Conservation (phyloP, 2,329 filamentous ascomycete species). For the Penicillium sclerotigenum region DNA sequence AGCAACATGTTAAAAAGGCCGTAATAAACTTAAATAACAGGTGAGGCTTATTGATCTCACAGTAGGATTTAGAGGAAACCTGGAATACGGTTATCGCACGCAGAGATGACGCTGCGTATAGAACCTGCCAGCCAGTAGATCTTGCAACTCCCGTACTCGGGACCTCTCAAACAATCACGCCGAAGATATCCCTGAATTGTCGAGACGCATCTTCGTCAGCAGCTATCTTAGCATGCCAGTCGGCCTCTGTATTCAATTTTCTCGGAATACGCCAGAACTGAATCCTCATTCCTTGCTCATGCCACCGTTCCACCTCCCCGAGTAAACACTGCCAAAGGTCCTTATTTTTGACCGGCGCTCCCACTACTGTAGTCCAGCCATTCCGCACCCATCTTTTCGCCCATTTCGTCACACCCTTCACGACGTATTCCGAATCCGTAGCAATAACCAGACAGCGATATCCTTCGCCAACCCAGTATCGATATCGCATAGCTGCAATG, state of each 20-base stretch:
- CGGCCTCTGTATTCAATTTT: not conserved
- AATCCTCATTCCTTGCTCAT: constrained; percentile 26
- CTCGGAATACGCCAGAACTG: not conserved
- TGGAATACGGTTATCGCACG: no score
- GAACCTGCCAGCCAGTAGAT: not conserved
- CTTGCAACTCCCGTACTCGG: not conserved
- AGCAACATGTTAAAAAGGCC: no score
- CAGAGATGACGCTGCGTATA: not conserved
- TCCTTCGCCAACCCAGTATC: constrained; percentile 45
- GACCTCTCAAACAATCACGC: not conserved
- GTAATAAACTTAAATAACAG: no score
- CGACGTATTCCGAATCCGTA: constrained; percentile 54
- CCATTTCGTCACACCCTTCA: constrained; percentile 50
- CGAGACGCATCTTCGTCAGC: not conserved
- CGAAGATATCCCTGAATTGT: not conserved
- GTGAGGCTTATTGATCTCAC: no score
- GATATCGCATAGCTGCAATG: constrained; percentile 49
- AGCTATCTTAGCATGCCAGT: not conserved
- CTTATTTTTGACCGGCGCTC: not conserved
- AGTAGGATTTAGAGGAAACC: no score
- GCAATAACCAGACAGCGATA: constrained; percentile 50
- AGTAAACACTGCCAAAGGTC: constrained; percentile 51
- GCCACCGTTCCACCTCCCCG: constrained; percentile 36
- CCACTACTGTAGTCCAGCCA: constrained; percentile 38
- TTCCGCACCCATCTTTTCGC: constrained; percentile 24